A percentile compares a stretch with the other conserved stretches of the same genome.
These are phyloP conservation scores for Fusarium oligoseptatum DNA, from an alignment of 2,329 filamentous ascomycete genomes.

Conservation along the genomic window DNA sequence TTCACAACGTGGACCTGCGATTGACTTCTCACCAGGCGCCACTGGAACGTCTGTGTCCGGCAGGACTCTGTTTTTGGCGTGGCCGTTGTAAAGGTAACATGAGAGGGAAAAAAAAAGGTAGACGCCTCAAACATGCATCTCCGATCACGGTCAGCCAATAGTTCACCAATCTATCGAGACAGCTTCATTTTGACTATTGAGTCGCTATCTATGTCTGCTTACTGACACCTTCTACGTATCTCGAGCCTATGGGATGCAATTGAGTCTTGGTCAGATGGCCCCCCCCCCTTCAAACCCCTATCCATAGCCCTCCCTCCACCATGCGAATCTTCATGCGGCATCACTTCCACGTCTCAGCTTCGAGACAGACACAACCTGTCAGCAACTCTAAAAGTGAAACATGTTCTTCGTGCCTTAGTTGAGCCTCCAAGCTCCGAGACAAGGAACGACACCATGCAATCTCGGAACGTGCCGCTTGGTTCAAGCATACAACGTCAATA, in stretches of 20 bases:
- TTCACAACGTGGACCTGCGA: neutral
- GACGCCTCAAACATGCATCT: neutral
- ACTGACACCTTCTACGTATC: neutral
- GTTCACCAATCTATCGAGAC: neutral
- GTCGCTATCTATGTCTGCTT: neutral
- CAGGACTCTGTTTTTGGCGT: neutral
- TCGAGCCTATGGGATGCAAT: neutral
- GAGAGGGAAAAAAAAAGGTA: neutral
- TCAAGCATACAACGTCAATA: neutral
- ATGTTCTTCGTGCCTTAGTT: neutral
- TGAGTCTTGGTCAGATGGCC: neutral
- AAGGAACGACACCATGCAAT: constrained; percentile 13
- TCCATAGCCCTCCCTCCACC: neutral
- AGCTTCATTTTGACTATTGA: neutral
- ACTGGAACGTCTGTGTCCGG: neutral
- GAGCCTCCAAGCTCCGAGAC: constrained; percentile 23
- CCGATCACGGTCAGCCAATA: neutral
- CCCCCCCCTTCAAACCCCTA: neutral
- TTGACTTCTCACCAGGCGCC: neutral
- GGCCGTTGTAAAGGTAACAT: neutral
- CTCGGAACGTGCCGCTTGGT: constrained; percentile 10
- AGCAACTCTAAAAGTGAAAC: constrained; percentile 1
- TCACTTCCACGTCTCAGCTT: constrained; percentile 3
- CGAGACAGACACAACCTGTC: neutral
- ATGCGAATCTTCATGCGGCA: neutral